Base-by-base conservation (phyloP, 2,329 filamentous ascomycete genomes). In the Ophiocordyceps australis region DNA sequence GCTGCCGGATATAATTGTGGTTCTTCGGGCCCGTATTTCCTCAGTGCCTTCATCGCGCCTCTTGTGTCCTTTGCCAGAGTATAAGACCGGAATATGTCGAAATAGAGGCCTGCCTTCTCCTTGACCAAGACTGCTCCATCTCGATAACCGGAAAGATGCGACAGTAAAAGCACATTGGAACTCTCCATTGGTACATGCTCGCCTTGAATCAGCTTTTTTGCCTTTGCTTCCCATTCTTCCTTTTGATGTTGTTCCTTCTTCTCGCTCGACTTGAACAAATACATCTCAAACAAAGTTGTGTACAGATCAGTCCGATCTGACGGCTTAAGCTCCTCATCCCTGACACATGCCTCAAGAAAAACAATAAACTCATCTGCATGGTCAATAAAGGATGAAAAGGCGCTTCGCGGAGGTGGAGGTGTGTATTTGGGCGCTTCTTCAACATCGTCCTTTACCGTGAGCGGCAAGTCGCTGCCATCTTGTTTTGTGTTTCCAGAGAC, bases 231-330 rank as follows among this genome's bases (percentile, higher is more conserved):
- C 86, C 89, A 98, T 35, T 76, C 67, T 38, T 77, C 67, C 35
- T 75, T 73, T 33, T 83, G 52, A 44, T 48, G 49, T 24, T 60
- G 57, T 8, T 74, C 74, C 40, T 74, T 79, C 41, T 75, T 75
- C 30, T 74, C 69, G 31, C 73, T 77, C 14, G 86, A 79, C 39
- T 83, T 89, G 47, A 92, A 79, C 7, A 98, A 59, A 43, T 95
- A 98, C 78, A 98, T 95, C 49, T 98, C 91, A 43, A 98, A 95
- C 10, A 98, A 50, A 0, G 91, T 94, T 0, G 86, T 95, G 42
- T 89, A 89, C 11, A 98, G 62, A 46, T 98, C 91, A 2, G 75
- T 67, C 34, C 73, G 78, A 43, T 94, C 79, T 7, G 71, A 64
- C 19, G 78, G 62, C 13, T 70, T 71, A n/a, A 92, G 50, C 14